Conservation (phyloP, 352 stramenopile genomes). For the Blastocystis hominis region DNA sequence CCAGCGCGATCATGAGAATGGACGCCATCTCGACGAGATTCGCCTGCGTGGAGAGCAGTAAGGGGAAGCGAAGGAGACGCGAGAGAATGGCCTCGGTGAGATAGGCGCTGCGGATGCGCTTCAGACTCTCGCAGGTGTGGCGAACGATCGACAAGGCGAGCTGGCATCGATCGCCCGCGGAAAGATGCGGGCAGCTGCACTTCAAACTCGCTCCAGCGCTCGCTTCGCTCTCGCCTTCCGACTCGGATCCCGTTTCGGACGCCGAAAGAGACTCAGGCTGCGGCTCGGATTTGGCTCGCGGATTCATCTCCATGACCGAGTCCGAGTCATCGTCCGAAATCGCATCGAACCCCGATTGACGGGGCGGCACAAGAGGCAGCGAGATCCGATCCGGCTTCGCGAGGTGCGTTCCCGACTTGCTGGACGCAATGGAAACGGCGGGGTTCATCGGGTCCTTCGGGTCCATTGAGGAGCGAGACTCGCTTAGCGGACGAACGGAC, state of each 20-base stretch:
- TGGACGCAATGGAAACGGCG: too few relatives aligned
- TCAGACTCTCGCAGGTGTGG: neutral
- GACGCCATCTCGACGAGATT: neutral
- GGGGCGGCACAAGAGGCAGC: neutral
- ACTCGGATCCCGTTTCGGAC: neutral
- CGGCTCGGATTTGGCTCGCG: too few relatives aligned
- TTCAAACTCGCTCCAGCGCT: neutral
- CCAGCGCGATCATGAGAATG: neutral
- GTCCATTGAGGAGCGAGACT: neutral
- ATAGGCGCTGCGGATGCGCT: neutral
- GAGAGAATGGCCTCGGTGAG: neutral
- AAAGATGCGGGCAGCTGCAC: neutral
- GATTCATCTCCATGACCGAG: too few relatives aligned
- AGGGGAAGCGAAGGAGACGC: neutral
- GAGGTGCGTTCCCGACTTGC: neutral
- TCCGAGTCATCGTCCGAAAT: too few relatives aligned
- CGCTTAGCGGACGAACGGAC: neutral
- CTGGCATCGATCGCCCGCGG: neutral
- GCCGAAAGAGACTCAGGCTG: too few relatives aligned
- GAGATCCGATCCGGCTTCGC: neutral
- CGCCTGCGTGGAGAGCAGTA: neutral
- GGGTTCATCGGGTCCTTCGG: too few relatives aligned
- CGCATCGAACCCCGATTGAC: too few relatives aligned
- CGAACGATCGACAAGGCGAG: neutral
- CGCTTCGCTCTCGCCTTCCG: neutral